Conservation (phyloP, 148 eudicot species). For the Chenopodium berlandieri region DNA sequence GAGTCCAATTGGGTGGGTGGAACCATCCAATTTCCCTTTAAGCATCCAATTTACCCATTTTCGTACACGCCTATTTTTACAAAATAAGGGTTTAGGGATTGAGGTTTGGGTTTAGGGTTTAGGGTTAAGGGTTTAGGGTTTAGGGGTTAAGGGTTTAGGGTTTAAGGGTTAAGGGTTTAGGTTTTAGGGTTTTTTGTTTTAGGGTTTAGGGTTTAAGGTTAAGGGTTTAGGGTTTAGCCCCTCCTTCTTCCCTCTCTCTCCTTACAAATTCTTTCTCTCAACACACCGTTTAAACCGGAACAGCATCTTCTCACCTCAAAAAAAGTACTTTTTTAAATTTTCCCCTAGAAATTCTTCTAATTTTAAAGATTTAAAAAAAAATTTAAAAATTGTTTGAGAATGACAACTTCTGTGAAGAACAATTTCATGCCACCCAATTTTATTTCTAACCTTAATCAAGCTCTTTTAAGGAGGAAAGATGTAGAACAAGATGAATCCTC, state of each 20-base stretch:
- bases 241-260: conserved; percentile 19
- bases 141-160: too few species aligned
- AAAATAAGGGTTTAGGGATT: too few species aligned
- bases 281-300: conserved; percentile 49
- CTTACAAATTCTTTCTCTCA: conserved; percentile 11
- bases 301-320: conserved; percentile 11
- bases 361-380: background rate
- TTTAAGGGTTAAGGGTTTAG: too few species aligned
- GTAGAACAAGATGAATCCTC: conserved; percentile 35
- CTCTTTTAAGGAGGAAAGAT: conserved; percentile 41
- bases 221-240: too few species aligned
- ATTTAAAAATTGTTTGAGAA: conserved; percentile 10
- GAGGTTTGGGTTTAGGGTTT: too few species aligned
- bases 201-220: too few species aligned
- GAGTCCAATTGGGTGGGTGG: too few species aligned
- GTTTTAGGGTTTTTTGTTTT: too few species aligned
- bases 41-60: too few species aligned
- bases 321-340: conserved; percentile 14
- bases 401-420: conserved; percentile 41
- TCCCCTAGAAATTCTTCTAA: background rate
- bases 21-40: too few species aligned
- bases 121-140: too few species aligned
- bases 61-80: too few species aligned
- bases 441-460: conserved; percentile 61
- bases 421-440: conserved; percentile 59